Evolutionary conservation across 2,329 filamentous ascomycete genomes (phyloP).

Genomic region (Penicillium brevicompactum): DNA sequence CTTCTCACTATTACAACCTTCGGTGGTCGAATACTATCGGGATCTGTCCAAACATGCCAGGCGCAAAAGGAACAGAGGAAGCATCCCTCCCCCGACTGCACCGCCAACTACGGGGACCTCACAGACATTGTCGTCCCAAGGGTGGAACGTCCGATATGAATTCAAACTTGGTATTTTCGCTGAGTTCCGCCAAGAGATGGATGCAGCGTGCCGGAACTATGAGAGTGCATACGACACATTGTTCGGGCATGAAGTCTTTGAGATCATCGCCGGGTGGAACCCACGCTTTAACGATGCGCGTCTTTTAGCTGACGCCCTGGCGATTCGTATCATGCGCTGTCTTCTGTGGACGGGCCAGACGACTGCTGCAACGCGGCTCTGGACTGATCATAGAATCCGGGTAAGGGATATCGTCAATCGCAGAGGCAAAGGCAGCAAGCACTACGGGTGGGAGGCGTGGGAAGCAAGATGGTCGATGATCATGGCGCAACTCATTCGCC

Average conservation of each 20-base stretch:
- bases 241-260: conserved; percentile 79
- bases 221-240: conserved; percentile 84
- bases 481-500: conserved; percentile 62
- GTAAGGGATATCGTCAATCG: conserved; percentile 78
- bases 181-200: conserved; percentile 91
- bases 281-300: conserved; percentile 91
- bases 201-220: conserved; percentile 80
- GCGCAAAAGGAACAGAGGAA: conserved; percentile 80
- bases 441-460: conserved; percentile 95
- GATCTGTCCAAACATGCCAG: conserved; percentile 90
- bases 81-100: conserved; percentile 76
- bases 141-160: conserved; percentile 93
- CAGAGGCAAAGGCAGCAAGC: conserved; percentile 79
- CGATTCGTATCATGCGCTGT: conserved; percentile 79
- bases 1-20: conserved; percentile 70
- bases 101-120: conserved; percentile 83
- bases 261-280: conserved; percentile 86
- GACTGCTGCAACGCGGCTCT: conserved; percentile 77
- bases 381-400: conserved; percentile 74
- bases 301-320: conserved; percentile 78
- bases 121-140: conserved; percentile 78
- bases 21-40: conserved; percentile 85
- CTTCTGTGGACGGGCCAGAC: conserved; percentile 77
- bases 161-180: conserved; percentile 90
- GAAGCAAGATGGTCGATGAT: conserved; percentile 71